Percentiles rank a stretch among this genome's conserved stretches.
phyloP scores from a whole-genome alignment of 73 alveolate genomes.

The Paramecium bursaria region DNA sequence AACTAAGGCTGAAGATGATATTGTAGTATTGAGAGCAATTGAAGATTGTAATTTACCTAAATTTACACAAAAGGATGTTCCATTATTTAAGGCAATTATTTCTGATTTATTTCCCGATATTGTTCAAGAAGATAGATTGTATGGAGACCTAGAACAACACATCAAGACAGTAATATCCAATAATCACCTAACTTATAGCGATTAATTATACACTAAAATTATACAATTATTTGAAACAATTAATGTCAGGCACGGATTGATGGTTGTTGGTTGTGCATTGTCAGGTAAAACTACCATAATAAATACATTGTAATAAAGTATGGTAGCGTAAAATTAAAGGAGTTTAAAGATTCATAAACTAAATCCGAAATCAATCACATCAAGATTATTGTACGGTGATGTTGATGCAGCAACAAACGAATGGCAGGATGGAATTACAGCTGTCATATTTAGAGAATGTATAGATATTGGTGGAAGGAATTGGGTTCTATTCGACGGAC shows the following conservation, averaged over 20 bases:
- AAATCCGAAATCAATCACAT: conserved; percentile 96
- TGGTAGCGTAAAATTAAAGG: conserved; percentile 71
- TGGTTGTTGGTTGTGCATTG: conserved; percentile 98
- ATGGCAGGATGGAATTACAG: conserved; percentile 98
- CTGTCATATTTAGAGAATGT: conserved; percentile 91
- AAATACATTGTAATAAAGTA: conserved; percentile 71
- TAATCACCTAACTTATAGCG: conserved; percentile 76
- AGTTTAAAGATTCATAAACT: conserved; percentile 81
- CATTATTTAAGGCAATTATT: conserved; percentile 94
- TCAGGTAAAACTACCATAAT: conserved; percentile 94
- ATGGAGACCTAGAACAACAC: conserved; percentile 79
- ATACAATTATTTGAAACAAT: conserved; percentile 95
- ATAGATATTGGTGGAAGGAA: conserved; percentile 85
- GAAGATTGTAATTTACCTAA: conserved; percentile 97
- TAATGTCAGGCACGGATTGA: conserved; percentile 97
- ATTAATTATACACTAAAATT: conserved; percentile 86
- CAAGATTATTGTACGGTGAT: conserved; percentile 95
- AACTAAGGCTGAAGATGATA: conserved; percentile 88
- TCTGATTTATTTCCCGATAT: conserved; percentile 96
- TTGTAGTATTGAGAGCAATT: conserved; percentile 92
- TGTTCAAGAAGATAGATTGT: conserved; percentile 82
- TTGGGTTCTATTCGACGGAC: conserved; percentile 98
- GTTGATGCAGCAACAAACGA: conserved; percentile 98
- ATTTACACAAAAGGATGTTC: conserved; percentile 95
- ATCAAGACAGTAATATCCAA: conserved; percentile 74